Conservation (phyloP, 352 stramenopile genomes). For the Globisporangium spiculum region DNA sequence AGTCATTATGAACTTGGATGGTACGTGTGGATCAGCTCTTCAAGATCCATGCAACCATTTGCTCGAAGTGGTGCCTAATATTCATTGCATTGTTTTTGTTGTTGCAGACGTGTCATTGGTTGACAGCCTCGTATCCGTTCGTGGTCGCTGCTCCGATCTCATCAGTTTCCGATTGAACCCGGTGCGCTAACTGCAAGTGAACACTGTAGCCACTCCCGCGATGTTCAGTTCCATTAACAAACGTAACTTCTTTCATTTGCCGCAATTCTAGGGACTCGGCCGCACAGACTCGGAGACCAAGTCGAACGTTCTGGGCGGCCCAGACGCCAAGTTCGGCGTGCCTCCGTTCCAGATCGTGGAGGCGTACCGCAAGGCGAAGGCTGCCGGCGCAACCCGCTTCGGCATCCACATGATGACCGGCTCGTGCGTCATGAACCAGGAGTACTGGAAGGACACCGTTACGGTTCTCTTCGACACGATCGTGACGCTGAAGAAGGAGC, state of each 20-base stretch:
- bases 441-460: constrained; percentile 89
- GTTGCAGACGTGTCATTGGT: constrained; percentile 70
- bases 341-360: constrained; percentile 86
- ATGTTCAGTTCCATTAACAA: neutral
- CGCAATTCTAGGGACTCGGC: constrained; percentile 44
- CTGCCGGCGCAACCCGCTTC: constrained; percentile 78
- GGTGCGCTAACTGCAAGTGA: constrained; percentile 8
- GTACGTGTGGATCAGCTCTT: constrained; percentile 18
- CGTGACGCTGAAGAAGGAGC: constrained; percentile 66
- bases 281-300: constrained; percentile 88
- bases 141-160: constrained; percentile 72
- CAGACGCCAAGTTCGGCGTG: constrained; percentile 89
- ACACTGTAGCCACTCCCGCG: neutral
- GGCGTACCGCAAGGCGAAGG: constrained; percentile 80
- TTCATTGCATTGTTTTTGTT: neutral
- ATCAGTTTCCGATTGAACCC: constrained; percentile 89
- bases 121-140: constrained; percentile 66
- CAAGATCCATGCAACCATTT: neutral
- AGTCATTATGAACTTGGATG: constrained; percentile 88
- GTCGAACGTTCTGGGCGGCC: constrained; percentile 86
- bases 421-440: constrained; percentile 87
- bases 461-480: constrained; percentile 84
- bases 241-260: neutral
- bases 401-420: constrained; percentile 93
- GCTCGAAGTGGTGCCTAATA: neutral